Base-by-base conservation (phyloP, 768 basidiomycete species). In the Leccinum truebloodii region DNA sequence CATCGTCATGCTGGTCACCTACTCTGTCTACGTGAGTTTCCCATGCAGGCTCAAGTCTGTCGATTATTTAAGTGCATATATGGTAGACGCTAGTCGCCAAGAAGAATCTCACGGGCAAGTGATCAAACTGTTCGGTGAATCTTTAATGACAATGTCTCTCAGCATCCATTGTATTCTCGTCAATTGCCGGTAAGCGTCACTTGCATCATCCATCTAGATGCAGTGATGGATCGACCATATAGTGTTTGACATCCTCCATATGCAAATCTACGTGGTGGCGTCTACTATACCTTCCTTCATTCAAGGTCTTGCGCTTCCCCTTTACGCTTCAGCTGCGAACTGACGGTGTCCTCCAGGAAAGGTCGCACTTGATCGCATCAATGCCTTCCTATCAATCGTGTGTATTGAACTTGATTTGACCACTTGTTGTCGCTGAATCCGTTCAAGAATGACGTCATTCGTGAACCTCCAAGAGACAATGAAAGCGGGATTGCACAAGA, bases 1-100 rank as follows among this genome's bases (percentile, higher is more conserved):
- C 8, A 35, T 83, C 1, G 84, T 81, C 35, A 90, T 90, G 88
- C 66, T 86, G 30, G 77, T 81, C 18, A 86, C 89, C 0, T 90
- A 83, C 64, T 77, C 81, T 1, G 76, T 82, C 10, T 89, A 86
- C 60, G 79, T 86, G 71, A 61, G 83, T 67, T 55, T 4, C n/a
- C 16, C 48, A 10, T 18, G 30, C 18, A 30, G 28, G 6, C 52
- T 58, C 14, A 8, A 55, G 48, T 54, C 26, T 26, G 30, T 44
- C 22, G 3, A 13, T 14, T 16, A 14, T n/a, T 10, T 53, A 32
- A 34, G 18, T 34, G 34, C 16, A 32, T 51, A 14, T 39, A 48
- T 9, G 39, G 14, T 32, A 62, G 61, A 62, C 58, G 2, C 39
- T 59, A 10, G 58, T 62, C 9, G 61, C 58, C 26, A 37, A 32